Base-by-base conservation (phyloP, 2,329 filamentous ascomycete species). In the Colletotrichum sp. region DNA sequence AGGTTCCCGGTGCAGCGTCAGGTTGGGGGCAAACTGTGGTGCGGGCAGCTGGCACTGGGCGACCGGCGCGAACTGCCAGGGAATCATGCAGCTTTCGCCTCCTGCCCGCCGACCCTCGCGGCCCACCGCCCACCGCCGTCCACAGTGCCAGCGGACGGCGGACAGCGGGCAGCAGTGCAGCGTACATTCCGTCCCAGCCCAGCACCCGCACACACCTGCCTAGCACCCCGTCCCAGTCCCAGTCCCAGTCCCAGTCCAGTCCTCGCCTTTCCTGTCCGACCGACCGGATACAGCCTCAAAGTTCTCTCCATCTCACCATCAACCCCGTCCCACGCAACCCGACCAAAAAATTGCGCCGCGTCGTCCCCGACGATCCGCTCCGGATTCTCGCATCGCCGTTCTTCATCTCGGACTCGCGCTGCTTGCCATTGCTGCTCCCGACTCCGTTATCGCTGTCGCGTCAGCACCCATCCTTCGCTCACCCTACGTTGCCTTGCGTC, bases 211-310 rank as follows among this genome's bases (percentile, higher is more conserved):
- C 34, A 38, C 57, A 57, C 21, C 15, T 29, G 54, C 21, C 54
- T 29, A 57, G 54, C 54, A 57, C 24, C 54, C 27, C 21, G 27
- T 24, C 51, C 34, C 64, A 70, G 70, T 36, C 67, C 66, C 43
- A 47, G 34, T 58, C 34, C 24, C 67, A 65, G 66, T 62, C 29
- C 43, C n/a, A 43, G 65, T 61, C 68, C 70, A 72, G 64, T 70
- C 47, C 71, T 74, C 58, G 69, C 72, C 63, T 74, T 66, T 65
- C 65, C 72, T 72, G 72, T 74, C 72, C 72, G 63, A 72, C 71
- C 68, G 69, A 66, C 72, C 72, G 72, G 65, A 66, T 65, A 73
- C 72, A 74, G 72, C 72, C 68, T 74, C 72, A 74, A 74, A 74
- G 72, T 74, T 73, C 72, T 67, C 43, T 67, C 63, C 72, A 74